A percentile compares a stretch with the other conserved stretches of the same genome.
These are phyloP conservation scores for Candida sp. DNA, from an alignment of 1,139 yeast genomes.

Conservation along the genomic window DNA sequence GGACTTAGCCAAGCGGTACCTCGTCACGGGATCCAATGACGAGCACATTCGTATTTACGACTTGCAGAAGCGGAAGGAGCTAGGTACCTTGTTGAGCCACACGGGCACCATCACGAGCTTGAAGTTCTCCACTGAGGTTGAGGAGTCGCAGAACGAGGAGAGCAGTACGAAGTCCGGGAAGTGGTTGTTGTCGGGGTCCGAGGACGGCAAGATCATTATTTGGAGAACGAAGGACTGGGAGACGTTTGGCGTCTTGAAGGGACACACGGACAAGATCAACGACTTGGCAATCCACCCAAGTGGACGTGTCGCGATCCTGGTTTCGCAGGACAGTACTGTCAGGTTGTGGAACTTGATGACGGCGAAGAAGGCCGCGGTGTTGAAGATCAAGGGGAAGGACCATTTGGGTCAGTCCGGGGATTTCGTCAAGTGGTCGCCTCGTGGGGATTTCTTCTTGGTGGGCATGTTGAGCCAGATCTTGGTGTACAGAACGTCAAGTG, in stretches of 20 bases:
- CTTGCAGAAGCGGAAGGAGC: conserved; percentile 89
- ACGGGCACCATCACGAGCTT: conserved; percentile 86
- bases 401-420: conserved; percentile 70
- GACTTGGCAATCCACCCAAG: conserved; percentile 91
- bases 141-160: conserved; percentile 14
- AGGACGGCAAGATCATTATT: conserved; percentile 86
- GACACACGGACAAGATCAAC: conserved; percentile 77
- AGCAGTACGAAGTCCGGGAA: conserved; percentile 54
- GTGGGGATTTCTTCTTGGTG: conserved; percentile 73
- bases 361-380: conserved; percentile 89
- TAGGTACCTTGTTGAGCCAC: conserved; percentile 90
- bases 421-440: conserved; percentile 62
- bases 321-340: conserved; percentile 82
- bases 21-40: conserved; percentile 95
- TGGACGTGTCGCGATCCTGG: conserved; percentile 92
- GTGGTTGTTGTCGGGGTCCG: conserved; percentile 92
- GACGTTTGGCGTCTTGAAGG: conserved; percentile 83
- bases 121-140: conserved; percentile 62
- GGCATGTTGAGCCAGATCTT: conserved; percentile 71
- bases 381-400: conserved; percentile 73
- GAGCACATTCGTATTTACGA: conserved; percentile 96
- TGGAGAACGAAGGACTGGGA: conserved; percentile 99
- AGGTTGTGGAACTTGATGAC: conserved; percentile 98
- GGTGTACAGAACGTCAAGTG: conserved; percentile 67
- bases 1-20: conserved; percentile 81